Conservation (phyloP, 73 alveolate species). For the Paramecium bursaria region DNA sequence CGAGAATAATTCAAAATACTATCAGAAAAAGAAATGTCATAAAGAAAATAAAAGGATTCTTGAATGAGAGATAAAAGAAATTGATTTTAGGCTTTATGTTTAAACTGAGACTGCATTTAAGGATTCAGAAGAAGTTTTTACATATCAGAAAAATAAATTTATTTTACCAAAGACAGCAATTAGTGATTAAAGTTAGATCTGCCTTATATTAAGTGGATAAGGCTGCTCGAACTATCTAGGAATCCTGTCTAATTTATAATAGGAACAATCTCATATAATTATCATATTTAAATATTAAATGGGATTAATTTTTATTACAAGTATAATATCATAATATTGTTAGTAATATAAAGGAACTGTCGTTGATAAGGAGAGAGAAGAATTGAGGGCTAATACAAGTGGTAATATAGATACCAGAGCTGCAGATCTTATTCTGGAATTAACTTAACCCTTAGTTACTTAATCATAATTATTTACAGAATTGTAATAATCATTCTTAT, state of each 20-base stretch:
- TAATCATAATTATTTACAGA: neutral
- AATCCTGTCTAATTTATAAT: constrained; percentile 20
- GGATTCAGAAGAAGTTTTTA: constrained; percentile 15
- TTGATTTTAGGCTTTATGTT: constrained; percentile 17
- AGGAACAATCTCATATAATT: neutral
- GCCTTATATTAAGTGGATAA: neutral
- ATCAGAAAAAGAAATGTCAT: constrained; percentile 51
- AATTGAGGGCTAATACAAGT: neutral
- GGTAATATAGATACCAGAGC: neutral
- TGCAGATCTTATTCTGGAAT: neutral
- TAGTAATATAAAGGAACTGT: constrained; percentile 2
- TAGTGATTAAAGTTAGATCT: constrained; percentile 1
- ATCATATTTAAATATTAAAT: constrained; percentile 8
- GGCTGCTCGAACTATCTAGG: neutral
- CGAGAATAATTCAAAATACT: constrained; percentile 39
- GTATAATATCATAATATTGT: too few relatives aligned
- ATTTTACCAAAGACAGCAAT: neutral
- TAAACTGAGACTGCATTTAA: constrained; percentile 13
- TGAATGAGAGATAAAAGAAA: constrained; percentile 28
- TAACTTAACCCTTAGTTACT: neutral
- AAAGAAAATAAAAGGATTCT: neutral
- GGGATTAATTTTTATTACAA: constrained; percentile 44
- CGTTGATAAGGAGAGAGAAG: constrained; percentile 35
- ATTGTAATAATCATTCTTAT: too few relatives aligned
- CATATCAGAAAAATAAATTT: constrained; percentile 41